These are phyloP conservation scores for Fusarium ramigenum DNA, from an alignment of 2,329 filamentous ascomycete species.

Conservation along the genomic window DNA sequence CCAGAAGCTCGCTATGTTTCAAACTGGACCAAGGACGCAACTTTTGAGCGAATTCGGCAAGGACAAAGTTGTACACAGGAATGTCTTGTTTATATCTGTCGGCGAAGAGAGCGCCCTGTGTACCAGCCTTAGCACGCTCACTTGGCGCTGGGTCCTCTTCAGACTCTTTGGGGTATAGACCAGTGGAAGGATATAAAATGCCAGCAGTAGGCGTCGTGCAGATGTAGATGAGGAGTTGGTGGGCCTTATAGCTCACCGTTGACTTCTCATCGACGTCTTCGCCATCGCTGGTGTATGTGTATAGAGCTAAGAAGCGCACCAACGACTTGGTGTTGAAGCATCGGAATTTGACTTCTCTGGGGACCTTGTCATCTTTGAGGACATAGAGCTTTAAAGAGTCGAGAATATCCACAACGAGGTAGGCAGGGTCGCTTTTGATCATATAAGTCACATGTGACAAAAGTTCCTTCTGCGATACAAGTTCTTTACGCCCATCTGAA, in stretches of 20 bases:
- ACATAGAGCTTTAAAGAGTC: conserved; percentile 75
- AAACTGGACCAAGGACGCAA: conserved; percentile 85
- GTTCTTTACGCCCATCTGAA: conserved; percentile 79
- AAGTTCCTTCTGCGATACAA: conserved; percentile 82
- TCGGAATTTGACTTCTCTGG: conserved; percentile 77
- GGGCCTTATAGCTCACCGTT: conserved; percentile 73
- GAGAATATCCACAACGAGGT: conserved; percentile 79
- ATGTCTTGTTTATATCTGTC: conserved; percentile 72
- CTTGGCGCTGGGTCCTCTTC: conserved; percentile 56
- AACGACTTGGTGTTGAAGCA: conserved; percentile 80
- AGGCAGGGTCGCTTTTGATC: conserved; percentile 79
- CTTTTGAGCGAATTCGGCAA: conserved; percentile 81
- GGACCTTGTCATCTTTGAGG: conserved; percentile 77
- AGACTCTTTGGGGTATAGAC: conserved; percentile 83
- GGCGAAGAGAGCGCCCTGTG: conserved; percentile 76
- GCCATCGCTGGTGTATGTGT: conserved; percentile 64
- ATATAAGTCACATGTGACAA: conserved; percentile 83
- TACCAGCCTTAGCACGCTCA: conserved; percentile 53
- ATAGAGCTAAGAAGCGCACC: conserved; percentile 75
- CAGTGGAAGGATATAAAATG: conserved; percentile 77
- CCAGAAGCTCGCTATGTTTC: conserved; percentile 82
- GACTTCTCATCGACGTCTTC: conserved; percentile 53
- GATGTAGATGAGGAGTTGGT: conserved; percentile 77
- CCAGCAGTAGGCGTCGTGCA: conserved; percentile 81
- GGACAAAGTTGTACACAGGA: conserved; percentile 79